phyloP scores from a whole-genome alignment of 129 eudicot species.

The Mikania micrantha region DNA sequence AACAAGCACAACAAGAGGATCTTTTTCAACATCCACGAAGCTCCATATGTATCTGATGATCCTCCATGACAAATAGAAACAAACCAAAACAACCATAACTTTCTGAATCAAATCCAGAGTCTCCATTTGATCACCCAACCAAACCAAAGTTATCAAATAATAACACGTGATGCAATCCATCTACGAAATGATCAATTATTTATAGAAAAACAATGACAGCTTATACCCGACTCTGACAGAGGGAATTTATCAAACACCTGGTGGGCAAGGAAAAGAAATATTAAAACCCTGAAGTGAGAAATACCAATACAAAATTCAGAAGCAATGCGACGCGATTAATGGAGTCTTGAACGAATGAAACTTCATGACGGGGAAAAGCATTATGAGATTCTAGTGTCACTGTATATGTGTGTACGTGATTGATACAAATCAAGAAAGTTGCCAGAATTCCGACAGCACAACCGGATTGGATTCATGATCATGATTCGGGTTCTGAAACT shows the following conservation, averaged over 20 bases:
- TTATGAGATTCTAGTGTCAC: conserved; percentile 13
- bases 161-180: background rate
- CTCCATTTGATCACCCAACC: conserved; percentile 33
- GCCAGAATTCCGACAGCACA: conserved; percentile 38
- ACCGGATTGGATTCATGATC: conserved; percentile 23
- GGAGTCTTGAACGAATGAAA: conserved; percentile 12
- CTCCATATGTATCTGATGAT: conserved; percentile 65
- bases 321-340: conserved; percentile 27
- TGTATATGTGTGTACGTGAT: background rate
- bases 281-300: conserved; percentile 11
- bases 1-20: conserved; percentile 68
- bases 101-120: conserved; percentile 38
- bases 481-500: conserved; percentile 20
- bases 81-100: conserved; percentile 41
- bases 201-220: background rate
- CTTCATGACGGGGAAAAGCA: conserved; percentile 21
- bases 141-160: too few species aligned
- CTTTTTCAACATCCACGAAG: conserved; percentile 57
- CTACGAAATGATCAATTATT: conserved; percentile 20
- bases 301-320: conserved; percentile 42
- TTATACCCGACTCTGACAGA: background rate
- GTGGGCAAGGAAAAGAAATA: conserved; percentile 35
- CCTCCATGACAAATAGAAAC: conserved; percentile 55
- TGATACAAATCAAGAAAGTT: conserved; percentile 17
- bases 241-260: conserved; percentile 23